Evolutionary conservation across 106 monocot genomes (phyloP).

Genomic region (Dendrobium huoshanense): DNA sequence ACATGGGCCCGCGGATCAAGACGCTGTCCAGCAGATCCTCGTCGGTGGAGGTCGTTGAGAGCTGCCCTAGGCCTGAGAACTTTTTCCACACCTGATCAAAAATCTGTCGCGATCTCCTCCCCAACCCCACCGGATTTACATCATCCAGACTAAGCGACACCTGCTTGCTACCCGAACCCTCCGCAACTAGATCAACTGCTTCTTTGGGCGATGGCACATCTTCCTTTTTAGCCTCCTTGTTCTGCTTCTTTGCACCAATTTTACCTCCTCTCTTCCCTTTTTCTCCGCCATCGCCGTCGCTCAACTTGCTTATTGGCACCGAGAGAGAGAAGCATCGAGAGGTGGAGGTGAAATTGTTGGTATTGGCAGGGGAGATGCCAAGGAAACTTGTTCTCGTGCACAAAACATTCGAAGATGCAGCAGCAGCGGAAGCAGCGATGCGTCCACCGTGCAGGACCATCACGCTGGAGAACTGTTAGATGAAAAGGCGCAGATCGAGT

Average conservation of each 20-base stretch:
- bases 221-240: conserved; percentile 3
- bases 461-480: background rate
- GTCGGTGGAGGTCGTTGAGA: conserved; percentile 60
- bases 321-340: background rate
- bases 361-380: conserved; percentile 4
- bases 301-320: background rate
- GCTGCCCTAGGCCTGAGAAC: conserved; percentile 89
- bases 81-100: conserved; percentile 98
- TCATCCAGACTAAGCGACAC: conserved; percentile 49
- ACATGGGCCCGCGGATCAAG: conserved; percentile 77
- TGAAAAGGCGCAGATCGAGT: background rate
- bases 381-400: conserved; percentile 8
- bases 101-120: conserved; percentile 79
- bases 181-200: background rate
- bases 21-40: conserved; percentile 38
- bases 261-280: conserved; percentile 4
- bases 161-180: conserved; percentile 6
- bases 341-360: background rate
- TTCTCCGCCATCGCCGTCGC: background rate
- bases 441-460: background rate
- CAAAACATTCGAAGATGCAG: background rate
- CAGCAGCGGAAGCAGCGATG: background rate
- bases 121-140: conserved; percentile 90
- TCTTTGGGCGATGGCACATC: background rate
- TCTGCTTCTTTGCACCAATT: background rate